Percentiles rank a stretch among this genome's conserved stretches.
phyloP scores from a whole-genome alignment of 2,329 filamentous ascomycete species.

The Chaetothyriales sp. region DNA sequence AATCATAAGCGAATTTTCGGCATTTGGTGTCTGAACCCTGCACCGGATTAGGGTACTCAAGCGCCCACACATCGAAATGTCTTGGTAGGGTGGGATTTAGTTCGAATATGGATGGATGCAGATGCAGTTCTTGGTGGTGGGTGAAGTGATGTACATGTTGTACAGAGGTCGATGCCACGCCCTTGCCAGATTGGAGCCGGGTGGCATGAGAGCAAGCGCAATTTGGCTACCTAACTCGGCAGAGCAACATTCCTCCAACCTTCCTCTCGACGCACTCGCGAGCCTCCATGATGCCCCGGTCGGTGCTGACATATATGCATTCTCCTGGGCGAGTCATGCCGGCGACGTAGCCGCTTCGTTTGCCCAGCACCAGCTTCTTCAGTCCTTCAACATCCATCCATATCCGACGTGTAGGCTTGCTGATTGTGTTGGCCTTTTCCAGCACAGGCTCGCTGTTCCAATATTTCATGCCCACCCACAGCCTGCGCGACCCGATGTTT shows the following conservation, averaged over 20 bases:
- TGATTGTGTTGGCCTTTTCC: constrained; percentile 48
- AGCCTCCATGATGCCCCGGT: constrained; percentile 62
- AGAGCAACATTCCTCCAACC: constrained; percentile 66
- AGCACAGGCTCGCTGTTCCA: constrained; percentile 70
- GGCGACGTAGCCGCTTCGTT: constrained; percentile 49
- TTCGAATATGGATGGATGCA: not conserved
- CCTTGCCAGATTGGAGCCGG: not conserved
- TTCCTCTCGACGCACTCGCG: constrained; percentile 68
- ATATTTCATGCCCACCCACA: constrained; percentile 89
- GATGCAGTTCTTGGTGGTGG: not conserved
- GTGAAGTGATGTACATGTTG: not conserved
- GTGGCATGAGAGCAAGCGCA: too few species aligned
- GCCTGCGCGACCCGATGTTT: constrained; percentile 58
- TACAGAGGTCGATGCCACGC: not conserved
- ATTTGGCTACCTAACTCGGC: constrained; percentile 37
- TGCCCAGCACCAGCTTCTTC: constrained; percentile 51
- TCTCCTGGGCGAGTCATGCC: constrained; percentile 65
- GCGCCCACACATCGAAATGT: not conserved
- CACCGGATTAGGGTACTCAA: too few species aligned
- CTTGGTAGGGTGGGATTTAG: not conserved
- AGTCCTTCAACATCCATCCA: constrained; percentile 49
- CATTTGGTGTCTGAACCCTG: not conserved
- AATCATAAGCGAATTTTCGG: not conserved
- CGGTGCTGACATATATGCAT: constrained; percentile 64
- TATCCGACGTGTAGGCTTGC: constrained; percentile 59